These are phyloP conservation scores for Phytopythium kandeliae DNA, from an alignment of 352 stramenopile genomes.

Conservation along the genomic window DNA sequence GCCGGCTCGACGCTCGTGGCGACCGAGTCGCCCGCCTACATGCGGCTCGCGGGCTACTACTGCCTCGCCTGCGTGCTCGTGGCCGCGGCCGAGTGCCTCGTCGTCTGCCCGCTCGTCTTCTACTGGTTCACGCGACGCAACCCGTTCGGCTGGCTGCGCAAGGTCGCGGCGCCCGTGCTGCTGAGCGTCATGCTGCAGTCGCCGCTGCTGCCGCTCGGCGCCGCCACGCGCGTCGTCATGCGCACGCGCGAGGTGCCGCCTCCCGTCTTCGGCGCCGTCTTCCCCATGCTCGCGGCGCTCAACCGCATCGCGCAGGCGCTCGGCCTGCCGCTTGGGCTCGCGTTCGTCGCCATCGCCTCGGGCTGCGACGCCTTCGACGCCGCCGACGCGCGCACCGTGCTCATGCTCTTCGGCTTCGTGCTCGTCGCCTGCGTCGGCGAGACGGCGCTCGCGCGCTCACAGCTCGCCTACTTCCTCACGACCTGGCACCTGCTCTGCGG, in stretches of 20 bases:
- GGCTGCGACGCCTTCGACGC: constrained; percentile 25
- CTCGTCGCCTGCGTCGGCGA: constrained; percentile 42
- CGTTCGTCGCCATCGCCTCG: constrained; percentile 48
- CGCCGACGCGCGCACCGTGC: constrained; percentile 18
- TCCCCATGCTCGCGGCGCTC: constrained; percentile 44
- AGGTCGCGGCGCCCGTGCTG: constrained; percentile 35
- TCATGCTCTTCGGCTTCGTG: constrained; percentile 43
- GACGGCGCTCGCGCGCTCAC: constrained; percentile 27
- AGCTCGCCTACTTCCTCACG: constrained; percentile 54
- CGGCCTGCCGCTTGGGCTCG: constrained; percentile 31
- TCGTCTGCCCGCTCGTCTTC: constrained; percentile 42
- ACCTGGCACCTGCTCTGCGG: constrained; percentile 45
- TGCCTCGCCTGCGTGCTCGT: constrained; percentile 20
- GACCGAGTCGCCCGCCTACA: constrained; percentile 20
- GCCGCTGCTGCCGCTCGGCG: constrained; percentile 38
- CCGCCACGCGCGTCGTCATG: constrained; percentile 55
- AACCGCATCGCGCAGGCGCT: constrained; percentile 47
- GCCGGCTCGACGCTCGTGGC: constrained; percentile 35
- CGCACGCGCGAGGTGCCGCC: constrained; percentile 39
- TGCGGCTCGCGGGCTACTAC: constrained; percentile 40
- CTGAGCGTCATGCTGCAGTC: constrained; percentile 44
- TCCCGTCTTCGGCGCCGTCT: constrained; percentile 50
- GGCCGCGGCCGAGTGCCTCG: constrained; percentile 26
- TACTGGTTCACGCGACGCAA: constrained; percentile 47
- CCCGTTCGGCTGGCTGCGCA: constrained; percentile 42